Base-by-base conservation (phyloP, 805 yeast genomes). In the Zygosaccharomyces rouxii region DNA sequence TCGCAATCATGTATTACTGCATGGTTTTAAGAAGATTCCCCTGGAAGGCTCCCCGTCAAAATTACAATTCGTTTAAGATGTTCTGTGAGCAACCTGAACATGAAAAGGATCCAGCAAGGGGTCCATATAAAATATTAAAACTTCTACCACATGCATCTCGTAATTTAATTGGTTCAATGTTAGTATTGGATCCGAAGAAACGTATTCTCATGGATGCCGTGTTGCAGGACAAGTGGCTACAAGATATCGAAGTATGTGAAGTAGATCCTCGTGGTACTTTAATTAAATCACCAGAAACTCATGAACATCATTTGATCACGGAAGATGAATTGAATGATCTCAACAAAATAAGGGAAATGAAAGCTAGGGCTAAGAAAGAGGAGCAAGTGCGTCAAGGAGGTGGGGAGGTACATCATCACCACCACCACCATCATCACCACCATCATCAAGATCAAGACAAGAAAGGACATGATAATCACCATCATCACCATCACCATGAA, bases 1-100 rank as follows among this genome's bases (percentile, higher is more conserved):
- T 88, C 46, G 98, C 96, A 0, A 87, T 92, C 25, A 88, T 94
- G 46, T 92, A 78, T 63, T 89, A 96, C 65, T 90, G 98, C 69
- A 86, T 89, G 90, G 74, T 84, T 2, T 71, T 90, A 55, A 79
- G 85, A 56, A 71, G 96, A 51, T 92, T 92, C 69, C 98, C 99
- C 1, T 92, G 99, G 99, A 89, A 89, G 64, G 78, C 90, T 2
- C 97, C 97, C n/a, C 82, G 84, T 55, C 68, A 71, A 22, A 71
- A 80, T 5, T 97, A 90, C 64, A 81, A 81, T 46, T 82, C 94
- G 4, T 92, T 77, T 71, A 76, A 80, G 49, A 75, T 87, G 52
- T 92, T 84, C 62, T 69, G 76, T n/a, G 68, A 70, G 35, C 63
- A 63, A 26, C 73, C 74, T 1, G 74, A 69, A 37, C 57, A 60